phyloP scores from a whole-genome alignment of 2,329 filamentous ascomycete species.

The Dothideomycetes sp. region DNA sequence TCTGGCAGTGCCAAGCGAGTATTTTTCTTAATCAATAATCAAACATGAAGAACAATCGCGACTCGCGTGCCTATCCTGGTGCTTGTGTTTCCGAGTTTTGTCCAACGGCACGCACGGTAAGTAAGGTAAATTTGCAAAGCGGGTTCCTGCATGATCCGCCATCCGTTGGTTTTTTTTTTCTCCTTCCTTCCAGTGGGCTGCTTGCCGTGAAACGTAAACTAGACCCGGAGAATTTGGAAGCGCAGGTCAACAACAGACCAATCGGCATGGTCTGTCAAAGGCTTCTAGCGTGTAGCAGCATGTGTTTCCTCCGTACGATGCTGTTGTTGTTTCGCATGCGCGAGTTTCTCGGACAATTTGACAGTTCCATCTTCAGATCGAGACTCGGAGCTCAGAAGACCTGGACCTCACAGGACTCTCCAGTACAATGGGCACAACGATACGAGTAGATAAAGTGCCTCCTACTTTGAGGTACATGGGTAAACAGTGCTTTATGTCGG shows the following conservation, averaged over 20 bases:
- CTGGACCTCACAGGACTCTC: not conserved
- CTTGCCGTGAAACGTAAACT: conserved; percentile 10
- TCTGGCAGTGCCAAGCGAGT: too few relatives aligned
- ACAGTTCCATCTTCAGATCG: not conserved
- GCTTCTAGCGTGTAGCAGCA: too few relatives aligned
- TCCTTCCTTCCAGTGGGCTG: not conserved
- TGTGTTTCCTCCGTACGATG: not conserved
- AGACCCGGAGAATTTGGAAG: conserved; percentile 6
- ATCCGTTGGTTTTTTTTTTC: conserved; percentile 1
- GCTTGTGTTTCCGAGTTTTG: too few relatives aligned
- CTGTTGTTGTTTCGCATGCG: not conserved
- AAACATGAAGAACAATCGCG: too few relatives aligned
- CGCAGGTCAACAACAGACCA: conserved; percentile 9
- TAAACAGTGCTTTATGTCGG: not conserved
- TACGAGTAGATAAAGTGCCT: not conserved
- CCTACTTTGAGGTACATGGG: too few relatives aligned
- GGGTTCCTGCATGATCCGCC: conserved; percentile 9
- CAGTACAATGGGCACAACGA: not conserved
- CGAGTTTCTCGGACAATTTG: not conserved
- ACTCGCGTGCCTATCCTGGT: too few relatives aligned
- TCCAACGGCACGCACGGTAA: too few relatives aligned
- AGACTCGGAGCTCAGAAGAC: not conserved
- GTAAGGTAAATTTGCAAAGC: too few relatives aligned
- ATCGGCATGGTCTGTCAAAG: too few relatives aligned
- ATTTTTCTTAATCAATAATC: too few relatives aligned